Conservation (phyloP, 2,329 filamentous ascomycete genomes). For the Apiospora hydei region DNA sequence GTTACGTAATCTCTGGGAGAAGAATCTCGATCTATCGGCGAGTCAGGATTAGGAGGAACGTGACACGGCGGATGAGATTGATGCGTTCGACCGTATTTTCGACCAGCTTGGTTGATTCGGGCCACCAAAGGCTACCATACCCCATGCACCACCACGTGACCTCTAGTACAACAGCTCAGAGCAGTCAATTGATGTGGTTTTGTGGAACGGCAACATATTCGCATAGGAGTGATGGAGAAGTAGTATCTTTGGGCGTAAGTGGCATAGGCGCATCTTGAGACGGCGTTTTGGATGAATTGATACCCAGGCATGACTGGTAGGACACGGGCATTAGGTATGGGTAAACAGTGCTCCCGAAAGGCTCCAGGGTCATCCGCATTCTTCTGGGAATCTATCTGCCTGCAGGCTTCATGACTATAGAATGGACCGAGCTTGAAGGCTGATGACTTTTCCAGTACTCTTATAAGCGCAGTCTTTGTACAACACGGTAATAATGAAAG, state of each 20-base stretch:
- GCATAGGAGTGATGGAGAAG: background rate
- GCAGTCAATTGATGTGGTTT: background rate
- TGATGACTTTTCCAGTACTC: background rate
- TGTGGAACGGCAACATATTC: background rate
- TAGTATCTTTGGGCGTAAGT: background rate
- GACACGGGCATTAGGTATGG: background rate
- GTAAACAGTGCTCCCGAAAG: background rate
- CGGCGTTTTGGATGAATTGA: slow-evolving; percentile 4
- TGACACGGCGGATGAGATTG: slow-evolving; percentile 21
- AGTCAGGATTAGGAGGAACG: slow-evolving; percentile 54
- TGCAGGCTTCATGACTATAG: slow-evolving; percentile 2
- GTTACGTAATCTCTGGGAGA: slow-evolving; percentile 68
- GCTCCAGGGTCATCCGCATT: background rate
- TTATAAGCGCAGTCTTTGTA: slow-evolving; percentile 11
- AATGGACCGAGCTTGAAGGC: background rate
- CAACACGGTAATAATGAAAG: slow-evolving; percentile 5
- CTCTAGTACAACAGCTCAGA: background rate
- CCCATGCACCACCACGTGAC: background rate
- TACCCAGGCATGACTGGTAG: background rate
- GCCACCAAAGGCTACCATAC: background rate
- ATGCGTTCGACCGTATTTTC: slow-evolving; percentile 12
- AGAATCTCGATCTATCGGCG: slow-evolving; percentile 63
- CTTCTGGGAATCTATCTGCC: background rate
- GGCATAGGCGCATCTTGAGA: background rate
- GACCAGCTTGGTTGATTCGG: slow-evolving; percentile 4